A percentile compares a stretch with the other conserved stretches of the same genome.
These are phyloP conservation scores for Podila epigama DNA, from an alignment of 192 early-diverging fungal genomes.

Conservation along the genomic window DNA sequence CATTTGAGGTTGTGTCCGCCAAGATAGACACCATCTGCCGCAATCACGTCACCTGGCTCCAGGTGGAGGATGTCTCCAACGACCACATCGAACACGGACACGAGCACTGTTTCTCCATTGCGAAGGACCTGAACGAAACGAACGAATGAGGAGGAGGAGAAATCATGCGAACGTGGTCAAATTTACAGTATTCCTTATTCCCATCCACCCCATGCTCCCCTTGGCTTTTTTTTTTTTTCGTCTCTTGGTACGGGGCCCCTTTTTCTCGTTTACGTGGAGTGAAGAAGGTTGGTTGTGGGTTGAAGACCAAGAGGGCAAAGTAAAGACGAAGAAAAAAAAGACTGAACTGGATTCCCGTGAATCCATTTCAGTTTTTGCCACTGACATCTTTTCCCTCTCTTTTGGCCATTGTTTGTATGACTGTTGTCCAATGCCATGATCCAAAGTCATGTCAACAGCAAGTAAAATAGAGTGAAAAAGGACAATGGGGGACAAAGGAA, in stretches of 20 bases:
- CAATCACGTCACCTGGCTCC: conserved; percentile 92
- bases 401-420: too few species aligned
- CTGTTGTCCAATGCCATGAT: too few species aligned
- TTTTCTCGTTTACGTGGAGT: too few species aligned
- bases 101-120: conserved; percentile 66
- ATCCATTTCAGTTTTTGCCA: too few species aligned
- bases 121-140: conserved; percentile 64
- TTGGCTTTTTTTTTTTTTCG: too few species aligned
- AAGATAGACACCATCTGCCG: conserved; percentile 90
- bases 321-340: too few species aligned
- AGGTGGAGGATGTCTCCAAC: conserved; percentile 92
- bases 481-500: neutral
- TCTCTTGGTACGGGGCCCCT: too few species aligned
- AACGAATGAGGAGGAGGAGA: neutral
- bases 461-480: neutral
- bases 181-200: neutral
- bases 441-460: too few species aligned
- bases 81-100: conserved; percentile 82
- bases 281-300: too few species aligned
- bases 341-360: too few species aligned
- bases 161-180: neutral
- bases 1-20: conserved; percentile 80
- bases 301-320: too few species aligned
- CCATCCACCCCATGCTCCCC: neutral
- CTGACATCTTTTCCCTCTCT: too few species aligned